A percentile compares a stretch with the other conserved stretches of the same genome.
These are phyloP conservation scores for Hordeum vulgare DNA, from an alignment of 176 grass and related monocot genomes.

Conservation along the genomic window MorexV3_pseudomolecules_assembly NC_058522.1:493519457-493519956, in stretches of 20 bases:
- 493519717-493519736: slow-evolving; percentile 5
- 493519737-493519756: slow-evolving; percentile 33
- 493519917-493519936: slow-evolving; percentile 33
- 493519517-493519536: neutral
- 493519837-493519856: slow-evolving; percentile 55
- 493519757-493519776: neutral
- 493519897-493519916: slow-evolving; percentile 56
- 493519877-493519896: slow-evolving; percentile 36
- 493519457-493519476: neutral
- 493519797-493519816: slow-evolving; percentile 39
- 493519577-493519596: slow-evolving; percentile 42
- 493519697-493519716: slow-evolving; percentile 42
- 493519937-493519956: slow-evolving; percentile 31
- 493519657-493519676: slow-evolving; percentile 22
- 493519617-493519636: slow-evolving; percentile 42
- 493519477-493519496: neutral
- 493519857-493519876: slow-evolving; percentile 12
- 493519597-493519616: slow-evolving; percentile 56
- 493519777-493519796: slow-evolving; percentile 25
- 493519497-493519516: neutral
- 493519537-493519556: neutral
- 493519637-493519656: slow-evolving; percentile 44
- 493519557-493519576: neutral
- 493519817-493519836: slow-evolving; percentile 42
- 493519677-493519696: neutral